phyloP scores from a whole-genome alignment of 306 rosid species.

The Luffa acutangula region DNA sequence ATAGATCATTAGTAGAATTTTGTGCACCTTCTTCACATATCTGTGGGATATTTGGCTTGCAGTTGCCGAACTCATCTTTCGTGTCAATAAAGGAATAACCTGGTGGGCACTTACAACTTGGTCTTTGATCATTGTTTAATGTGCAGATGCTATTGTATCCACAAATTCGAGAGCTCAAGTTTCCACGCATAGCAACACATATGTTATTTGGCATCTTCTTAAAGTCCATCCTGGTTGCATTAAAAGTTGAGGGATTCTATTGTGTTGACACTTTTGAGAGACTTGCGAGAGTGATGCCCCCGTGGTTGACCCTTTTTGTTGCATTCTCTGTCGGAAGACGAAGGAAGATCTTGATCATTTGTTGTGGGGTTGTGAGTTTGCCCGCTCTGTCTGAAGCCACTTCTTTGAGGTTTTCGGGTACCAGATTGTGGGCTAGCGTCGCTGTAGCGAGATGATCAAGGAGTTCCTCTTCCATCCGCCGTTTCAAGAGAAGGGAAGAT shows the following conservation, averaged over 20 bases:
- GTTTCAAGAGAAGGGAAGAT: no score
- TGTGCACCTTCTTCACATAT: not conserved
- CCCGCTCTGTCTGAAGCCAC: no score
- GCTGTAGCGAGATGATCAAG: no score
- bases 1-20: not conserved
- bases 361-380: no score
- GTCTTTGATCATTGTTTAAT: not conserved
- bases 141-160: not conserved
- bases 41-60: not conserved
- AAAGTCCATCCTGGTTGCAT: not conserved
- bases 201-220: not conserved
- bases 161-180: not conserved
- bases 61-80: not conserved
- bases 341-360: no score
- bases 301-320: no score
- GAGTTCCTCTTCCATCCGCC: no score
- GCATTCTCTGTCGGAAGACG: no score
- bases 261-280: not conserved
- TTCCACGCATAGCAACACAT: not conserved
- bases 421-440: no score
- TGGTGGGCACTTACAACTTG: slow-evolving; percentile 3
- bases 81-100: not conserved
- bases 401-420: no score
- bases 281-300: no score
- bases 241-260: not conserved